These are phyloP conservation scores for Plasmodium malariae DNA, from an alignment of 169 alveolate species.

Conservation along the genomic window DNA sequence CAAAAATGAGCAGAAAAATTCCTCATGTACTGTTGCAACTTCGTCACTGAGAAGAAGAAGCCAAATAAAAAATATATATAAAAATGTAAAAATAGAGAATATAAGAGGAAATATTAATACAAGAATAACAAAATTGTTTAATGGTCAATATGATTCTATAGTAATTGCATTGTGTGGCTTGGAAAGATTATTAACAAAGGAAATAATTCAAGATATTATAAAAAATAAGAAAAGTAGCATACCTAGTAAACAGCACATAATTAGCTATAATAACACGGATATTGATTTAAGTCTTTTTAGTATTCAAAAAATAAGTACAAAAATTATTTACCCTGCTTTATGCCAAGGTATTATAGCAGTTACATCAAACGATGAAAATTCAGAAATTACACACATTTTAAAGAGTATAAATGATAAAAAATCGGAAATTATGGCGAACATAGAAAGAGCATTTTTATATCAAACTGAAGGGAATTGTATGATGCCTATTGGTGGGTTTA, in stretches of 20 bases:
- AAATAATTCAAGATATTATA: constrained; percentile 1
- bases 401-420: constrained; percentile 56
- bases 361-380: constrained; percentile 31
- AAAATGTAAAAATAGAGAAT: constrained; percentile 27
- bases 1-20: not conserved
- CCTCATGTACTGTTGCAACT: constrained; percentile 36
- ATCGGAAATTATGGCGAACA: constrained; percentile 58
- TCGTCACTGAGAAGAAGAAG: constrained; percentile 67
- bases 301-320: constrained; percentile 55
- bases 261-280: constrained; percentile 21
- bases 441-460: constrained; percentile 54
- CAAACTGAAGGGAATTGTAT: constrained; percentile 67
- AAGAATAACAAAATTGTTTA: constrained; percentile 52
- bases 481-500: constrained; percentile 73
- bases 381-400: constrained; percentile 14
- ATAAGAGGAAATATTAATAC: constrained; percentile 68
- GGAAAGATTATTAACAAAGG: constrained; percentile 42
- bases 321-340: constrained; percentile 53
- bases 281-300: constrained; percentile 26
- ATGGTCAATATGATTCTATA: constrained; percentile 39
- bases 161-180: constrained; percentile 70
- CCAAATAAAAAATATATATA: constrained; percentile 49
- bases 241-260: not conserved
- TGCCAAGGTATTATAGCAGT: constrained; percentile 72
- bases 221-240: not conserved